A percentile compares a stretch with the other conserved stretches of the same genome.
phyloP scores from a whole-genome alignment of 352 stramenopile species.

The Thalassiosira mediterranea region DNA sequence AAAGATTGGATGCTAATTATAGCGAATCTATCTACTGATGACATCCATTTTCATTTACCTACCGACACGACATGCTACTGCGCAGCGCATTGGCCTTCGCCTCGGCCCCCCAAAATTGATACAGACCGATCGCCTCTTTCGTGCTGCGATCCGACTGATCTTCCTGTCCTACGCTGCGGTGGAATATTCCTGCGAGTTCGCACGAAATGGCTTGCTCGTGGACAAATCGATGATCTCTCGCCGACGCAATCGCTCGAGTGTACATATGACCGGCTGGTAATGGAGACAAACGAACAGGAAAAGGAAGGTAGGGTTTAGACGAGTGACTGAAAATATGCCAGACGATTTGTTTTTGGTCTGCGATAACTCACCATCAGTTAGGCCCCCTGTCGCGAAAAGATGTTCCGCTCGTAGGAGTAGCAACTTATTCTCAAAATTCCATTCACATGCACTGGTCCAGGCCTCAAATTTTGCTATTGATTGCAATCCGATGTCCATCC shows the following conservation, averaged over 20 bases:
- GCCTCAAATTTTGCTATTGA: constrained; percentile 3
- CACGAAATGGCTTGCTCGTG: constrained; percentile 2
- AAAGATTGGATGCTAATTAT: too few species aligned
- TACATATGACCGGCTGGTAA: neutral
- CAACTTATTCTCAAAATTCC: constrained; percentile 32
- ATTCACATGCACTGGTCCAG: constrained; percentile 3
- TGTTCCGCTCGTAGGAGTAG: constrained; percentile 24
- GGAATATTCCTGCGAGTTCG: neutral
- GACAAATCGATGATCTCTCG: neutral
- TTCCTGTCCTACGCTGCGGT: neutral
- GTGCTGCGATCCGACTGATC: neutral
- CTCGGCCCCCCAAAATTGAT: neutral
- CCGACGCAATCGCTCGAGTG: neutral
- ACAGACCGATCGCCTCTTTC: neutral
- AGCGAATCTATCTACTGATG: too few species aligned
- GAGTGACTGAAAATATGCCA: too few species aligned
- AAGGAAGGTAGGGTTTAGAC: neutral
- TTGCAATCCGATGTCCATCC: constrained; percentile 9
- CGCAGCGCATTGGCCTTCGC: constrained; percentile 3
- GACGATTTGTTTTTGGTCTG: too few species aligned
- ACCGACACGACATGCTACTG: too few species aligned
- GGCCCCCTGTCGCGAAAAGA: constrained; percentile 3
- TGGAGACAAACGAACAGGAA: neutral
- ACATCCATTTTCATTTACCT: too few species aligned
- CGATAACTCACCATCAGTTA: too few species aligned